These are phyloP conservation scores for Kazachstania psychrophila DNA, from an alignment of 805 yeast species.

Conservation along the genomic window DNA sequence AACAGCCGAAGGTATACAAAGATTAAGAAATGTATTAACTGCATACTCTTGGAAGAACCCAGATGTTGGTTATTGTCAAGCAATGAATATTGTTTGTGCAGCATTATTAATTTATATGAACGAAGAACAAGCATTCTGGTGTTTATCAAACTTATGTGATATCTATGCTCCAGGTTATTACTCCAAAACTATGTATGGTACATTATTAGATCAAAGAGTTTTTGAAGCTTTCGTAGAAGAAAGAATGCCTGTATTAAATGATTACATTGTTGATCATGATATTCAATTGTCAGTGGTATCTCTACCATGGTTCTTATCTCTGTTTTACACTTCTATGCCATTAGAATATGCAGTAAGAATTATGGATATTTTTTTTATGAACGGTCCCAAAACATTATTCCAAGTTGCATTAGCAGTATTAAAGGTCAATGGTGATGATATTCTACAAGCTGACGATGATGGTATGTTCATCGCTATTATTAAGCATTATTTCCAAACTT, in stretches of 20 bases:
- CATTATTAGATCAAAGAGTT: slow-evolving; percentile 85
- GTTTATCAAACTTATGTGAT: slow-evolving; percentile 71
- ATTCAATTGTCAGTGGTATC: slow-evolving; percentile 90
- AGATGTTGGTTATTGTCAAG: slow-evolving; percentile 96
- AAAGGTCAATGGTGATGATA: slow-evolving; percentile 76
- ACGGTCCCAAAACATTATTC: slow-evolving; percentile 82
- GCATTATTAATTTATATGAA: slow-evolving; percentile 75
- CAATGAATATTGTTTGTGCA: slow-evolving; percentile 91
- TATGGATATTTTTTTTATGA: slow-evolving; percentile 78
- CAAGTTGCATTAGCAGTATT: slow-evolving; percentile 91
- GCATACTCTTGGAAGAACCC: slow-evolving; percentile 97
- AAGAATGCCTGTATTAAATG: slow-evolving; percentile 83
- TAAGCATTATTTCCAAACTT: slow-evolving; percentile 67
- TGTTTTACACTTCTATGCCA: slow-evolving; percentile 90
- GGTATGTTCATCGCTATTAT: slow-evolving; percentile 82
- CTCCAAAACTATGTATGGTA: slow-evolving; percentile 96
- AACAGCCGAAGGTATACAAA: slow-evolving; percentile 68
- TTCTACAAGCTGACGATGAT: slow-evolving; percentile 76
- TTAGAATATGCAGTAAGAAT: slow-evolving; percentile 86
- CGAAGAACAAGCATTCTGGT: slow-evolving; percentile 97
- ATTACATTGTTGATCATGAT: slow-evolving; percentile 66
- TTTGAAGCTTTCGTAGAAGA: slow-evolving; percentile 84
- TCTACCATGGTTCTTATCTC: slow-evolving; percentile 89
- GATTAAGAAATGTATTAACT: slow-evolving; percentile 78
- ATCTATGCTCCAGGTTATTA: slow-evolving; percentile 89